Evolutionary conservation across 129 eudicot genomes (phyloP).

Genomic region (Mikania micrantha): DNA sequence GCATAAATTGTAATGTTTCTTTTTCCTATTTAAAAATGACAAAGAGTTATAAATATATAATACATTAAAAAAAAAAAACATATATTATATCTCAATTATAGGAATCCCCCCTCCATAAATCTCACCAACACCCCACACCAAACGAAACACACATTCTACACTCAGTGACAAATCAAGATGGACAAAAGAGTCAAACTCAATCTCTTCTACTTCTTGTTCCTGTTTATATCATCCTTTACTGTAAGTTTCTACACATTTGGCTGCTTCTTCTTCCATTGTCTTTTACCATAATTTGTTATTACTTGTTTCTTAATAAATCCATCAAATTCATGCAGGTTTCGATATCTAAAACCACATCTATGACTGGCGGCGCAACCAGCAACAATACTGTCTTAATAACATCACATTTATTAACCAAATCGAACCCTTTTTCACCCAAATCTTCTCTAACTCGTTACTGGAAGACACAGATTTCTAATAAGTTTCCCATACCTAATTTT

Average conservation of each 20-base stretch:
- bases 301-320: too few relatives aligned
- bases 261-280: constrained; percentile 24
- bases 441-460: constrained; percentile 66
- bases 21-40: too few relatives aligned
- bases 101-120: constrained; percentile 22
- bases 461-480: constrained; percentile 60
- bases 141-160: constrained; percentile 9
- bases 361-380: too few relatives aligned
- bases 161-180: constrained; percentile 33
- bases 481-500: constrained; percentile 47
- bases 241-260: constrained; percentile 34
- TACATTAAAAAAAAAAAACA: too few relatives aligned
- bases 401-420: constrained; percentile 11
- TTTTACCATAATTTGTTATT: constrained; percentile 15
- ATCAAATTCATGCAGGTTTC: too few relatives aligned
- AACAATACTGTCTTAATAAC: too few relatives aligned
- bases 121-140: constrained; percentile 12
- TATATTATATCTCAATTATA: too few relatives aligned
- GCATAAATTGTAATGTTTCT: too few relatives aligned
- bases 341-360: too few relatives aligned
- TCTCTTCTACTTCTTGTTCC: constrained; percentile 38
- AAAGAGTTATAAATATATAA: too few relatives aligned
- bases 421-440: constrained; percentile 68
- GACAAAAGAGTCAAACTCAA: constrained; percentile 46
- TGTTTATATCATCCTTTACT: constrained; percentile 24